phyloP scores from a whole-genome alignment of 768 basidiomycete species.

The Gloeophyllum trabeum region DNA sequence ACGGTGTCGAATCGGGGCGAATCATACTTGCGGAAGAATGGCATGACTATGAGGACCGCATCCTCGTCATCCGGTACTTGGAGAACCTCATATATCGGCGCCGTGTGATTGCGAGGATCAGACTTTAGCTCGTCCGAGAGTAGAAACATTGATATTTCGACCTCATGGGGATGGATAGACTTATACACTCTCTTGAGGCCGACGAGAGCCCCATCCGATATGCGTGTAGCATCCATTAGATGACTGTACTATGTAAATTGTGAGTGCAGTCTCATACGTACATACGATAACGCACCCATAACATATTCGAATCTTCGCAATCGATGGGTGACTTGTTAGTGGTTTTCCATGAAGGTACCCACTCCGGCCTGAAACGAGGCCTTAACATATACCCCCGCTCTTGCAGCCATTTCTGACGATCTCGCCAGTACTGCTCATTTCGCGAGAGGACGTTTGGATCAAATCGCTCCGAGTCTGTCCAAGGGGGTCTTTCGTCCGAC shows the following conservation, averaged over 20 bases:
- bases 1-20: constrained; percentile 13
- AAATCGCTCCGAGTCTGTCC: too few relatives aligned
- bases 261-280: constrained; percentile 10
- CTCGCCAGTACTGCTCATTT: constrained; percentile 2
- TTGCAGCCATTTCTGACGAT: background rate
- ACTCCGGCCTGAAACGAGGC: constrained; percentile 1
- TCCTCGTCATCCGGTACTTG: constrained; percentile 8
- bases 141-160: constrained; percentile 10
- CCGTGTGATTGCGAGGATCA: constrained; percentile 18
- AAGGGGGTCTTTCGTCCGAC: too few relatives aligned
- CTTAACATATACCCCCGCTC: constrained; percentile 1
- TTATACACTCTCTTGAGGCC: constrained; percentile 9
- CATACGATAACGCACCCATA: constrained; percentile 2
- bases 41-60: constrained; percentile 11
- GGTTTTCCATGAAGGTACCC: background rate
- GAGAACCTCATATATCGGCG: constrained; percentile 15
- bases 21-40: constrained; percentile 10
- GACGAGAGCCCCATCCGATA: constrained; percentile 11
- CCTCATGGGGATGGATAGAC: constrained; percentile 3
- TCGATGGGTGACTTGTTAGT: background rate
- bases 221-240: constrained; percentile 10
- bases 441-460: too few relatives aligned
- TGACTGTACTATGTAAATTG: constrained; percentile 2
- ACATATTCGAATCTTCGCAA: constrained; percentile 1
- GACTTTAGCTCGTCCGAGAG: constrained; percentile 8